Conservation (phyloP, 164 flowering plant genomes). For the Nymphaea colorata region DNA sequence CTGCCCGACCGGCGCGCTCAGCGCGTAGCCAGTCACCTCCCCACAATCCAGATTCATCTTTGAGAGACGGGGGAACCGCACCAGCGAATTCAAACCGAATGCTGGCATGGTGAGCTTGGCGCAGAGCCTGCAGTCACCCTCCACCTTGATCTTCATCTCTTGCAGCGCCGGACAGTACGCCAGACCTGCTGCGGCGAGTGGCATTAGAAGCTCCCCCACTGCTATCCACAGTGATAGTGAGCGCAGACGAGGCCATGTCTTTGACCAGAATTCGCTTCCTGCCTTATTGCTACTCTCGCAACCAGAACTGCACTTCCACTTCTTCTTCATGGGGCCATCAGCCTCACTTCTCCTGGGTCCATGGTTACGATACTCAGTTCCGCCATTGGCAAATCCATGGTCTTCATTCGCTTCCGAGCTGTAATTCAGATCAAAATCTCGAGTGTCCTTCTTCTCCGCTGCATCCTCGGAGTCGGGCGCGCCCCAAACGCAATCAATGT, state of each 20-base stretch:
- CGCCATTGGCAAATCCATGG: neutral
- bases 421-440: conserved; percentile 27
- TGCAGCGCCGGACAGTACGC: conserved; percentile 68
- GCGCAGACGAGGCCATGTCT: conserved; percentile 44
- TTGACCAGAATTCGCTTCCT: conserved; percentile 17
- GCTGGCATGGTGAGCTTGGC: conserved; percentile 31
- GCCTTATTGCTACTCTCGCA: conserved; percentile 14
- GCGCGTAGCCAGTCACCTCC: conserved; percentile 58
- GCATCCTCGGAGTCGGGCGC: conserved; percentile 9
- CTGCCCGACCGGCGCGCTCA: conserved; percentile 84
- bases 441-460: conserved; percentile 2
- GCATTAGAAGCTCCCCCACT: conserved; percentile 65
- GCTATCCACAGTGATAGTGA: conserved; percentile 69
- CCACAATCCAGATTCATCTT: conserved; percentile 84
- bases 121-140: conserved; percentile 75
- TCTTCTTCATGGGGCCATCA: conserved; percentile 22
- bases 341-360: neutral
- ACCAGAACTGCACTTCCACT: conserved; percentile 14
- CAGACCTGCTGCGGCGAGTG: conserved; percentile 46
- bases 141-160: conserved; percentile 61
- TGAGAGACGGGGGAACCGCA: conserved; percentile 31
- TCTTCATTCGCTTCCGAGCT: neutral
- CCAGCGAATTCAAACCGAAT: conserved; percentile 54
- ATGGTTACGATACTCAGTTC: neutral
- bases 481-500: conserved; percentile 78